A percentile compares a stretch with the other conserved stretches of the same genome.
These are phyloP conservation scores for Carallia pectinifolia DNA, from an alignment of 345 rosid genomes.

Conservation along the genomic window DNA sequence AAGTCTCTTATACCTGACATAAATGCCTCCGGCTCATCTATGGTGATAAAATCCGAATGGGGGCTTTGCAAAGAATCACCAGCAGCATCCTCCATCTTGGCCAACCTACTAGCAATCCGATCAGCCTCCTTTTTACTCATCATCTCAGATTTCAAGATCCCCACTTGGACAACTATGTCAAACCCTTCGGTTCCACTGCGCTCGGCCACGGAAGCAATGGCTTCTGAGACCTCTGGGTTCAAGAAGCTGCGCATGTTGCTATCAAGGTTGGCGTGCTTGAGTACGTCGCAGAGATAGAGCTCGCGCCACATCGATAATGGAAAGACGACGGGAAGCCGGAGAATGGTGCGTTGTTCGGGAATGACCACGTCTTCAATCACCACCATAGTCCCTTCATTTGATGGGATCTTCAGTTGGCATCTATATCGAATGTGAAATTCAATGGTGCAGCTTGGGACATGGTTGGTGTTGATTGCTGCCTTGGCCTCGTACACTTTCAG, in stretches of 20 bases:
- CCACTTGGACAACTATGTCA: neutral
- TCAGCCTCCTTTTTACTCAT: constrained; percentile 3
- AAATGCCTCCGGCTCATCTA: too few species aligned
- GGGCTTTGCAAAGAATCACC: neutral
- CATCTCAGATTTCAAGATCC: neutral
- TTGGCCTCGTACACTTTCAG: neutral
- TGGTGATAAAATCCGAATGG: too few species aligned
- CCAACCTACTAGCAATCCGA: neutral
- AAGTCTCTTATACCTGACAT: too few species aligned
- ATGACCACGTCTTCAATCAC: constrained; percentile 9
- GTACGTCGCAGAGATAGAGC: constrained; percentile 1
- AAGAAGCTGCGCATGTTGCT: neutral
- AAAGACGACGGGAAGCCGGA: constrained; percentile 5
- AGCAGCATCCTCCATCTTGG: neutral
- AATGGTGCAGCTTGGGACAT: constrained; percentile 1
- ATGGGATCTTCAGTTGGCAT: constrained; percentile 10
- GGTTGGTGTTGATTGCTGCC: neutral
- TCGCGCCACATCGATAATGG: constrained; percentile 13
- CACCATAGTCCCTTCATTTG: neutral
- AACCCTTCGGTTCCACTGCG: constrained; percentile 1
- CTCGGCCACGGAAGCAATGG: neutral
- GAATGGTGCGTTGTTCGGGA: constrained; percentile 6
- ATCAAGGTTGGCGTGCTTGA: constrained; percentile 9
- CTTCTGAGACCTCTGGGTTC: constrained; percentile 4
- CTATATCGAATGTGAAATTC: constrained; percentile 1